These are phyloP conservation scores for Backusella circina DNA, from an alignment of 192 early-diverging fungal species.

Conservation along the genomic window DNA sequence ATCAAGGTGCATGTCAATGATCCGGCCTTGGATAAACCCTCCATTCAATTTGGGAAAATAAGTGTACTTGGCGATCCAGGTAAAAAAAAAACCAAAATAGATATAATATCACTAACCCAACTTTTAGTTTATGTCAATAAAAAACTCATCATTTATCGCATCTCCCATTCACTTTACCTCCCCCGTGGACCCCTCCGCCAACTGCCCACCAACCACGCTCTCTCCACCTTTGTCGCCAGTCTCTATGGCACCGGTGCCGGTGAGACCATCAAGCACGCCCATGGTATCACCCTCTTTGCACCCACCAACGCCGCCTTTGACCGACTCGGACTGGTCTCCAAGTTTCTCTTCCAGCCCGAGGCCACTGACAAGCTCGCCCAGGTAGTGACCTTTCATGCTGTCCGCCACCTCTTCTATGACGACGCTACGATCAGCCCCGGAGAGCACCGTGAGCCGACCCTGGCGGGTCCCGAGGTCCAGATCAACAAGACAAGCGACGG, in stretches of 20 bases:
- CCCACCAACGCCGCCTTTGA: constrained; percentile 56
- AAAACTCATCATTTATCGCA: constrained; percentile 55
- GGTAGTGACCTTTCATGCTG: constrained; percentile 52
- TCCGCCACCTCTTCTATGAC: constrained; percentile 38
- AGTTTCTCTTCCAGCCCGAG: constrained; percentile 37
- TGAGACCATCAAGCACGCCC: constrained; percentile 39
- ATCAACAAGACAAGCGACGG: constrained; percentile 37
- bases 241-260: constrained; percentile 44
- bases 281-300: constrained; percentile 62
- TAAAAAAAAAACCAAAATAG: background rate
- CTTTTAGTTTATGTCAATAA: constrained; percentile 47
- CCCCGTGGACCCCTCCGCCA: constrained; percentile 44
- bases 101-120: no score
- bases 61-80: constrained; percentile 44
- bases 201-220: constrained; percentile 42
- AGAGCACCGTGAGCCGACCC: constrained; percentile 27
- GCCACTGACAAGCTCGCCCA: constrained; percentile 30
- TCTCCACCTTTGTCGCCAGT: constrained; percentile 50
- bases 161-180: constrained; percentile 47
- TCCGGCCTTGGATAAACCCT: constrained; percentile 2
- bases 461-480: constrained; percentile 30
- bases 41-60: constrained; percentile 49
- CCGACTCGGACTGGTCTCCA: constrained; percentile 53
- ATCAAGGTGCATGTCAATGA: constrained; percentile 37
- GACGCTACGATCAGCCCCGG: constrained; percentile 18